Evolutionary conservation across 2,329 filamentous ascomycete species (phyloP).

Genomic region (Davidsoniella neocaledoniae): DNA sequence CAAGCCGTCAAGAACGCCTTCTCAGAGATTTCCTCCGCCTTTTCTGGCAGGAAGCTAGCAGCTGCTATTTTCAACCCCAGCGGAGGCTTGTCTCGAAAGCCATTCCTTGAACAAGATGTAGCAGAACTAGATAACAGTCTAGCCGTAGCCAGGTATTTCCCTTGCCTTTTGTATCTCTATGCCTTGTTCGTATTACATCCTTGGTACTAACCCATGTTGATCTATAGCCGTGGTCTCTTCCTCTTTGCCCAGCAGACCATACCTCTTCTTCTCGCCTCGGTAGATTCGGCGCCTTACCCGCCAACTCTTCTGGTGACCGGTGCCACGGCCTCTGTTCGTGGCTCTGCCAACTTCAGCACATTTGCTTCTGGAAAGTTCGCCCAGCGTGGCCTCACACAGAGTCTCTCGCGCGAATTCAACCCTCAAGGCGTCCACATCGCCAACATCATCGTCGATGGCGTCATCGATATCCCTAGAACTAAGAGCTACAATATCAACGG

Average conservation of each 20-base stretch:
- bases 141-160: slow-evolving; percentile 14
- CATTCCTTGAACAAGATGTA: slow-evolving; percentile 38
- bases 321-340: slow-evolving; percentile 64
- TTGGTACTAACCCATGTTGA: too few relatives aligned
- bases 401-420: slow-evolving; percentile 66
- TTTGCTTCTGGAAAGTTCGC: slow-evolving; percentile 76
- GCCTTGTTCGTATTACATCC: too few relatives aligned
- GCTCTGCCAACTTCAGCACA: slow-evolving; percentile 47
- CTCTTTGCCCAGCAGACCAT: slow-evolving; percentile 57
- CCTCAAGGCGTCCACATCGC: slow-evolving; percentile 71
- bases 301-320: slow-evolving; percentile 76
- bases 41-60: slow-evolving; percentile 36
- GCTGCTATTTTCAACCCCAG: slow-evolving; percentile 58
- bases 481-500: slow-evolving; percentile 32
- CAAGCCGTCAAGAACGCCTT: slow-evolving; percentile 39
- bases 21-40: slow-evolving; percentile 40
- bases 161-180: too few relatives aligned
- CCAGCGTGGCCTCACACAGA: slow-evolving; percentile 55
- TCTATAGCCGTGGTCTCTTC: slow-evolving; percentile 47
- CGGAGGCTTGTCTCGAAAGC: slow-evolving; percentile 32
- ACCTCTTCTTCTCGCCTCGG: slow-evolving; percentile 41
- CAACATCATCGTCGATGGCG: slow-evolving; percentile 68
- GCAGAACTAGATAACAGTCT: slow-evolving; percentile 33
- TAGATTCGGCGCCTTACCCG: slow-evolving; percentile 39
- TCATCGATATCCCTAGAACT: slow-evolving; percentile 64